Evolutionary conservation across 2,329 filamentous ascomycete species (phyloP), one percentile per base, ranked within the genome.

Genomic region (Aschersonia sp.): DNA sequence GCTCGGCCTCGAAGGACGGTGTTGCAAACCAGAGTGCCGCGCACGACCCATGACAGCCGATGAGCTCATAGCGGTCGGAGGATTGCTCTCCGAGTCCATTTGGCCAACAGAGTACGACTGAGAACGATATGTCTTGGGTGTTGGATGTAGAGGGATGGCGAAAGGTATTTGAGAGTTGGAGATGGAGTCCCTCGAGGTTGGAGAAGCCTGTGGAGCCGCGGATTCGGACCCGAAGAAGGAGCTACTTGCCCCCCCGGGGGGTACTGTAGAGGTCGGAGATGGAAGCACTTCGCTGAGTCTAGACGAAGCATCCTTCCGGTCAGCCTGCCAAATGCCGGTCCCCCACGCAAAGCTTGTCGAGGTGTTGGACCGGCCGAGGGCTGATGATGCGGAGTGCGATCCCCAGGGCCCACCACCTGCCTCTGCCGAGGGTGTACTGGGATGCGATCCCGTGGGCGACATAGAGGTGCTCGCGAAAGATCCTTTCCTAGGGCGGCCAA

Each of bases 61-160:
- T 4, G 72, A 62, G 48, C 63, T 67, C 61, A 73, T 65, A 2
- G 64, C 57, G 30, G 68, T 55, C 4, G 63, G 58, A 11, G 66
- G 56, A 4, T 65, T 57, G 1, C 66, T 66, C 50, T 90, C 85
- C 1, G 81, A 76, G 47, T 95, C 88, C 51, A 88, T 71, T 61
- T 96, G 89, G 5, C 89, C 89, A 44, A 94, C 90, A 0, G 90
- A 97, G 64, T 97, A 97, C 5, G 92, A 97, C 63, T 96, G 87
- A 5, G 92, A 98, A 42, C 92, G 82, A 57, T 94, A 92, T 1
- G 87, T 88, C 64, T 97, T 97, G 2, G 86, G 86, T 0, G 87
- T 92, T 1, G 90, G 88, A 53, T 94, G 86, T 22, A 94, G 72
- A 4, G 88, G 88, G 54, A 94, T 94, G 6, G 85, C 76, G 58